Percentiles rank a stretch among this genome's conserved stretches.
phyloP scores from a whole-genome alignment of 2,329 filamentous ascomycete genomes.

The Hypoxylon sp. region DNA sequence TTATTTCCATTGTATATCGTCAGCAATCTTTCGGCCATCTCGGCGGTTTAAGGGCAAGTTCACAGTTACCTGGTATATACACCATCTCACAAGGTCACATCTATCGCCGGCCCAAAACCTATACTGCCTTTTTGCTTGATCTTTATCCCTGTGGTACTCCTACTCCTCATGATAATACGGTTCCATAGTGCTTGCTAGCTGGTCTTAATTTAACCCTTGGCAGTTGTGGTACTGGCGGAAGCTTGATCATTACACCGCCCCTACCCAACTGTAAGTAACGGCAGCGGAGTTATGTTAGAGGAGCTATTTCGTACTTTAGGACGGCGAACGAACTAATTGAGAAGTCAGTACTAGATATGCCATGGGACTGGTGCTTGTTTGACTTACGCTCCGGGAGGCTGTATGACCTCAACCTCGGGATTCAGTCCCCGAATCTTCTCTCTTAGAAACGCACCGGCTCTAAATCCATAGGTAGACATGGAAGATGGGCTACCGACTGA shows the following conservation, averaged over 20 bases:
- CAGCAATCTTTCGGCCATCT: background rate
- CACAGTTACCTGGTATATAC: background rate
- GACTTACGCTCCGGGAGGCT: background rate
- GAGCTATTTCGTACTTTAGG: background rate
- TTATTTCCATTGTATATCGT: background rate
- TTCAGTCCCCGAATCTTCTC: background rate
- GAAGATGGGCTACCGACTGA: background rate
- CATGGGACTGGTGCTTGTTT: background rate
- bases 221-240: background rate
- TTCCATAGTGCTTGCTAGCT: conserved; percentile 1
- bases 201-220: background rate
- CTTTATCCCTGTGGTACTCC: background rate
- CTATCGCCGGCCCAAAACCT: background rate
- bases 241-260: background rate
- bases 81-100: background rate
- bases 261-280: background rate
- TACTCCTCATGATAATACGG: background rate
- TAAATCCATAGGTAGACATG: background rate
- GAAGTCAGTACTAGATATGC: background rate
- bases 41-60: background rate
- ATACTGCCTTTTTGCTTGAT: background rate
- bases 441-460: background rate
- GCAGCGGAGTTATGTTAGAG: background rate
- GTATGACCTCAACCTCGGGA: background rate
- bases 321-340: background rate